phyloP scores from a whole-genome alignment of 768 basidiomycete species.

The Tricholoma flavovirens region DNA sequence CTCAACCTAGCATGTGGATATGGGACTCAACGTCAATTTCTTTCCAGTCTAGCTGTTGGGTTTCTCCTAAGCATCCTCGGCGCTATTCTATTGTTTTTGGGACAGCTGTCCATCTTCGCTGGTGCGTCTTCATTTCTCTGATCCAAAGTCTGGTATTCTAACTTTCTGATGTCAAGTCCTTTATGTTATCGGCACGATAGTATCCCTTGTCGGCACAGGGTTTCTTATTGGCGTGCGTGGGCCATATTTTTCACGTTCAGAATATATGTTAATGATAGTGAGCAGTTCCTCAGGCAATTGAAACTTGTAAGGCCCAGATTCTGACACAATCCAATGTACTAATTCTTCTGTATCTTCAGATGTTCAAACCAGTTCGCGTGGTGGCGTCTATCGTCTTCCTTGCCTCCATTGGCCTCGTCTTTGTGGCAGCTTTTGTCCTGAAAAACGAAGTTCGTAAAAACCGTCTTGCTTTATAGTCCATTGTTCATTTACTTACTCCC shows the following conservation, averaged over 20 bases:
- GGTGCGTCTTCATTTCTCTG: constrained; percentile 39
- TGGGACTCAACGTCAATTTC: neutral
- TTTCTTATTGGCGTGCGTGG: constrained; percentile 81
- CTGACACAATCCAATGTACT: neutral
- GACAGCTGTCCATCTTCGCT: constrained; percentile 63
- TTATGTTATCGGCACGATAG: constrained; percentile 74
- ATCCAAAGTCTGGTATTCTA: neutral
- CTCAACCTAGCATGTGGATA: neutral
- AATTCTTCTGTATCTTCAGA: constrained; percentile 36
- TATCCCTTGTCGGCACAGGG: constrained; percentile 83
- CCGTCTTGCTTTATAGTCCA: neutral
- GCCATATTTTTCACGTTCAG: neutral
- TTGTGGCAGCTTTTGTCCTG: constrained; percentile 81
- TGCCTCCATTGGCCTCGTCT: constrained; percentile 73
- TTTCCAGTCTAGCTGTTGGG: constrained; percentile 59
- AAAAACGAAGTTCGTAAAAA: constrained; percentile 48
- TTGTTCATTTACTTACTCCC: neutral
- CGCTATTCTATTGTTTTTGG: constrained; percentile 70
- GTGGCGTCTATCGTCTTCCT: constrained; percentile 77
- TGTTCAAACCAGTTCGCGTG: constrained; percentile 92
- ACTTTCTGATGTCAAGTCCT: constrained; percentile 46
- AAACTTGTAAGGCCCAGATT: constrained; percentile 53
- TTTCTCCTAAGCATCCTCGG: constrained; percentile 80
- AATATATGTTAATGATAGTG: constrained; percentile 3
- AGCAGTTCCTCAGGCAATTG: constrained; percentile 70